Conservation (phyloP, 495 filamentous ascomycete species). For the Aspergillus funiculosus region DNA sequence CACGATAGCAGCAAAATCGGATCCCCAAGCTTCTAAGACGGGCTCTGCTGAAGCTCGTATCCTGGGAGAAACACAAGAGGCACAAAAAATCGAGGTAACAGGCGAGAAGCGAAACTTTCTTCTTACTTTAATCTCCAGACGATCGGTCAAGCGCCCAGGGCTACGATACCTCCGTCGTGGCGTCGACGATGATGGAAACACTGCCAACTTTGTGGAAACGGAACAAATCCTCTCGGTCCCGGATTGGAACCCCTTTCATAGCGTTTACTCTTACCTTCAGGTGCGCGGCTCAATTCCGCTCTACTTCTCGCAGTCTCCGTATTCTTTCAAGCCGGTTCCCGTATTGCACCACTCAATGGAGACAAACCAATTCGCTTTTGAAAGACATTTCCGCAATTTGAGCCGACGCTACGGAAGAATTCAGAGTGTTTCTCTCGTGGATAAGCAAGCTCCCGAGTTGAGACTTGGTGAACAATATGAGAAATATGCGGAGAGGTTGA, state of each 20-base stretch:
- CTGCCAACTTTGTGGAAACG: conserved; percentile 88
- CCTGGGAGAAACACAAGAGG: conserved; percentile 31
- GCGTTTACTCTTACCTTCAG: conserved; percentile 78
- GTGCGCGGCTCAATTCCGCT: conserved; percentile 82
- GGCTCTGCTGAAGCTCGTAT: conserved; percentile 27
- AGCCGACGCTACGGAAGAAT: conserved; percentile 62
- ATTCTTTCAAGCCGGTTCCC: conserved; percentile 83
- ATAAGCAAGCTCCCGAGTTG: conserved; percentile 74
- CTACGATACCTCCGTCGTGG: conserved; percentile 88
- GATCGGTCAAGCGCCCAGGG: conserved; percentile 77
- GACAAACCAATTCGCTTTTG: conserved; percentile 71
- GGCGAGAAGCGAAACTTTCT: conserved; percentile 48
- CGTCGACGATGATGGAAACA: conserved; percentile 78
- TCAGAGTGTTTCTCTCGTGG: conserved; percentile 78
- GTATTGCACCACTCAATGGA: conserved; percentile 69
- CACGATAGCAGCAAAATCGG: conserved; percentile 45
- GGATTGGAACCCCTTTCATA: conserved; percentile 54
- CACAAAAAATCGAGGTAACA: conserved; percentile 20
- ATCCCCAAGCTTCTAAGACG: conserved; percentile 11
- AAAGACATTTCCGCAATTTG: conserved; percentile 67
- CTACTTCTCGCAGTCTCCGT: conserved; percentile 90
- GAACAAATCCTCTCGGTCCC: conserved; percentile 79
- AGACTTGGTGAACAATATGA: conserved; percentile 74
- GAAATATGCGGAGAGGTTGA: conserved; percentile 54
- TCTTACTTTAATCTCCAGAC: conserved; percentile 80